These are phyloP conservation scores for Paraconiothyrium brasiliense DNA, from an alignment of 2,329 filamentous ascomycete species.

Conservation along the genomic window DNA sequence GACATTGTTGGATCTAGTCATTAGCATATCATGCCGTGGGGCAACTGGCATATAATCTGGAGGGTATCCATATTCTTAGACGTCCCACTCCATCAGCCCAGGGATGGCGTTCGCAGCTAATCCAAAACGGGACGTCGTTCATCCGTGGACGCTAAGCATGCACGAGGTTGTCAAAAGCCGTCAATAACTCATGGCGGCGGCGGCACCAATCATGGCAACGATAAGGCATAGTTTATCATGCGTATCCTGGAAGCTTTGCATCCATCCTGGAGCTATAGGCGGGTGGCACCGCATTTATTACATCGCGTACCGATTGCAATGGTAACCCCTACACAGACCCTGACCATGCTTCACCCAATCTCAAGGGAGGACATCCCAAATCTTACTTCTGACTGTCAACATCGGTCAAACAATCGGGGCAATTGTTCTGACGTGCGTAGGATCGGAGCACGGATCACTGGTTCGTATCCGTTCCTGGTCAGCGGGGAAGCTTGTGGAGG, in stretches of 20 bases:
- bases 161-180: conserved; percentile 4
- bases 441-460: conserved; percentile 8
- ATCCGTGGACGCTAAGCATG: neutral
- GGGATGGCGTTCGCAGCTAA: neutral
- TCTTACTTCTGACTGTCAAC: neutral
- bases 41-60: neutral
- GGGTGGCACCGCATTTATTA: conserved; percentile 7
- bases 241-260: conserved; percentile 2
- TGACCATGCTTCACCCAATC: neutral
- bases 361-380: neutral
- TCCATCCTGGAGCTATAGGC: neutral
- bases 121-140: conserved; percentile 6
- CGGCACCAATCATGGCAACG: neutral
- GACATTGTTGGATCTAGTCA: neutral
- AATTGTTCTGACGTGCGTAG: neutral
- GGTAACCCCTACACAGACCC: neutral
- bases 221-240: neutral
- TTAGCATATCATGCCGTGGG: neutral
- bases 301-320: neutral
- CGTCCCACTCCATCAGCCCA: neutral
- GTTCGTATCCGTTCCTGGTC: conserved; percentile 4
- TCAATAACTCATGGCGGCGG: conserved; percentile 2
- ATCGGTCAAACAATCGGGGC: conserved; percentile 3
- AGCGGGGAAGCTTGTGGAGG: conserved; percentile 1
- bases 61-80: neutral